Percentiles rank a stretch among this genome's conserved stretches.
These are phyloP conservation scores for Pseudodiploospora longispora DNA, from an alignment of 2,329 filamentous ascomycete genomes.

Conservation along the genomic window DNA sequence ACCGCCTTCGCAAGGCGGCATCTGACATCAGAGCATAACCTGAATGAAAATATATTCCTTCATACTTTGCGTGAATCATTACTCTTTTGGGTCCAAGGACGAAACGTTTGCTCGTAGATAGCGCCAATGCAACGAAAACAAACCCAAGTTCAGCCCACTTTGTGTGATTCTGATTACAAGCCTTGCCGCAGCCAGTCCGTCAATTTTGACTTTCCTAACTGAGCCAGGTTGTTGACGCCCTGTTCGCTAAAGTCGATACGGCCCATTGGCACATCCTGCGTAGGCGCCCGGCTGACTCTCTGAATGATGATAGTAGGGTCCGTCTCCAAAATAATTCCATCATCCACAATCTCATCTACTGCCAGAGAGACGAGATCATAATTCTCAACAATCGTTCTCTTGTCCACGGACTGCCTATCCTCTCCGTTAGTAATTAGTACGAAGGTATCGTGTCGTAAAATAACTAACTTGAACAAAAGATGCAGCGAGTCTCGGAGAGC, in stretches of 20 bases:
- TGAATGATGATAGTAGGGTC: conserved; percentile 91
- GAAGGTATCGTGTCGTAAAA: background rate
- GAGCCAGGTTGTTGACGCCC: conserved; percentile 86
- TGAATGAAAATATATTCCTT: conserved; percentile 15
- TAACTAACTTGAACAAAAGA: conserved; percentile 76
- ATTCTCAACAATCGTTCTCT: conserved; percentile 96
- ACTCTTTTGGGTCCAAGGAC: conserved; percentile 1
- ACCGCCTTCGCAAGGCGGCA: conserved; percentile 71
- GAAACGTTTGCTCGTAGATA: conserved; percentile 7
- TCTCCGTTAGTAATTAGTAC: conserved; percentile 6
- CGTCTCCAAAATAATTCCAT: conserved; percentile 94
- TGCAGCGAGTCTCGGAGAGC: conserved; percentile 86
- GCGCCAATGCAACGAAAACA: conserved; percentile 3
- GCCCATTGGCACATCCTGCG: conserved; percentile 85
- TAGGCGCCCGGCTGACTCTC: conserved; percentile 83
- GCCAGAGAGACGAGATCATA: conserved; percentile 92
- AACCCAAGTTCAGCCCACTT: conserved; percentile 3
- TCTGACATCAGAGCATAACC: conserved; percentile 47
- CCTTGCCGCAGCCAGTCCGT: conserved; percentile 86
- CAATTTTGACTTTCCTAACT: conserved; percentile 86
- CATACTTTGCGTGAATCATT: conserved; percentile 8
- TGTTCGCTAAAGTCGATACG: conserved; percentile 94
- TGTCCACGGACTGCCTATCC: conserved; percentile 83
- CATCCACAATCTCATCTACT: conserved; percentile 91
- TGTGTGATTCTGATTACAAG: conserved; percentile 36